These are phyloP conservation scores for Penicillium argentinense DNA, from an alignment of 495 filamentous ascomycete species.

Conservation along the genomic window DNA sequence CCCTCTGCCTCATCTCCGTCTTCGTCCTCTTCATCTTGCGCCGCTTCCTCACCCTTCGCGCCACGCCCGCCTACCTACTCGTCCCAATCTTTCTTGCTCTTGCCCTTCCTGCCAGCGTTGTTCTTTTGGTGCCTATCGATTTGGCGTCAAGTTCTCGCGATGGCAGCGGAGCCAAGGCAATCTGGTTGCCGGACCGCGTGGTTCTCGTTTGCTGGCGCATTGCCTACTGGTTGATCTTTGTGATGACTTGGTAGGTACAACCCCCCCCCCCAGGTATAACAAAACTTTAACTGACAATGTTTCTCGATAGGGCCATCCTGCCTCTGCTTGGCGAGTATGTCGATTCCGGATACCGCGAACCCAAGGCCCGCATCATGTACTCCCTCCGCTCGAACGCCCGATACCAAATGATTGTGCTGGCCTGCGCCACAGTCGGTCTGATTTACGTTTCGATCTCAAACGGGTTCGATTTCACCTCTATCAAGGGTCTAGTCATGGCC, in stretches of 20 bases:
- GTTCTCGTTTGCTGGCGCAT: conserved; percentile 87
- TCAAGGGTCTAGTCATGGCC: conserved; percentile 86
- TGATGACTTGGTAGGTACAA: conserved; percentile 79
- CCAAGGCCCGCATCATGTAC: conserved; percentile 75
- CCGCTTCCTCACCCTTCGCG: conserved; percentile 84
- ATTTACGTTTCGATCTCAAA: conserved; percentile 82
- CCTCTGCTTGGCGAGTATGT: conserved; percentile 90
- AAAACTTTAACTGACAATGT: too few relatives aligned
- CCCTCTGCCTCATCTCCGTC: conserved; percentile 70
- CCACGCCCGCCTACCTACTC: conserved; percentile 86
- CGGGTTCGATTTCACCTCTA: conserved; percentile 61
- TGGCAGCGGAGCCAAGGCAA: conserved; percentile 62
- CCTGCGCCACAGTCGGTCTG: conserved; percentile 66
- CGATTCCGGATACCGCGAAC: conserved; percentile 88
- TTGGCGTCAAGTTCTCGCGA: conserved; percentile 81
- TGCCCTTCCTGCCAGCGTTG: conserved; percentile 86
- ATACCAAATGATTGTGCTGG: conserved; percentile 80
- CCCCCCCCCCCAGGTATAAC: too few relatives aligned
- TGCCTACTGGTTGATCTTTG: conserved; percentile 95
- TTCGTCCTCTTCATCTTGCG: conserved; percentile 81
- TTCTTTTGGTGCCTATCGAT: conserved; percentile 95
- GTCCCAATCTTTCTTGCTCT: conserved; percentile 92
- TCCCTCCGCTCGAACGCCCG: conserved; percentile 81
- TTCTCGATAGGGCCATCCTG: conserved; percentile 92
- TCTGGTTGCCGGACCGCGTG: conserved; percentile 65